phyloP scores from a whole-genome alignment of 768 basidiomycete genomes.

The Phanerodontia chrysosporium region DNA sequence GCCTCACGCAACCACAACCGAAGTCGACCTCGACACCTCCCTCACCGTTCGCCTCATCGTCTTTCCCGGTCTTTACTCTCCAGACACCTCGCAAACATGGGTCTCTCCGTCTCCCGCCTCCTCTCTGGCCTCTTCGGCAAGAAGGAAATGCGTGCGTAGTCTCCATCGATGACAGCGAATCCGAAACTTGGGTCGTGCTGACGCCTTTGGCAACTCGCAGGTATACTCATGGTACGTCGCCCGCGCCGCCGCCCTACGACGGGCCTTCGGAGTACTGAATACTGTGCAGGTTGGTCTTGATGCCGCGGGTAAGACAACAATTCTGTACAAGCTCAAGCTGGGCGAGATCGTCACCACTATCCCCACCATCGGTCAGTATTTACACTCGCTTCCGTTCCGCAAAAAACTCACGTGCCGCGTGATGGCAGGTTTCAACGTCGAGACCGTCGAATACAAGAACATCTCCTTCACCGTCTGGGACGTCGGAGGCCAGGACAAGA shows the following conservation, averaged over 20 bases:
- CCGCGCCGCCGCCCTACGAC: background rate
- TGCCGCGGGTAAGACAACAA: conserved; percentile 98
- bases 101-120: conserved; percentile 70
- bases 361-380: conserved; percentile 90
- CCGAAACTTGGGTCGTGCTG: conserved; percentile 18
- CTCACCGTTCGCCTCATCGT: conserved; percentile 13
- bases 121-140: conserved; percentile 90
- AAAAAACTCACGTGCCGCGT: conserved; percentile 17
- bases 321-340: conserved; percentile 98
- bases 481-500: conserved; percentile 99
- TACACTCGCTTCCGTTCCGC: conserved; percentile 9
- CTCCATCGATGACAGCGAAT: conserved; percentile 22
- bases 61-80: conserved; percentile 15
- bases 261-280: background rate
- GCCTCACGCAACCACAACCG: conserved; percentile 15
- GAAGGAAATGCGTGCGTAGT: conserved; percentile 95
- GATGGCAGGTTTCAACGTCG: conserved; percentile 91
- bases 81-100: conserved; percentile 48
- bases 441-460: conserved; percentile 99
- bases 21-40: conserved; percentile 13
- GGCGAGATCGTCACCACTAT: conserved; percentile 99
- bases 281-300: conserved; percentile 87
- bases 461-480: conserved; percentile 99
- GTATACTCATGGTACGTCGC: conserved; percentile 88
- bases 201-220: conserved; percentile 40